phyloP scores from a whole-genome alignment of 179 eudicot genomes.

The Spergularia azorica region DNA sequence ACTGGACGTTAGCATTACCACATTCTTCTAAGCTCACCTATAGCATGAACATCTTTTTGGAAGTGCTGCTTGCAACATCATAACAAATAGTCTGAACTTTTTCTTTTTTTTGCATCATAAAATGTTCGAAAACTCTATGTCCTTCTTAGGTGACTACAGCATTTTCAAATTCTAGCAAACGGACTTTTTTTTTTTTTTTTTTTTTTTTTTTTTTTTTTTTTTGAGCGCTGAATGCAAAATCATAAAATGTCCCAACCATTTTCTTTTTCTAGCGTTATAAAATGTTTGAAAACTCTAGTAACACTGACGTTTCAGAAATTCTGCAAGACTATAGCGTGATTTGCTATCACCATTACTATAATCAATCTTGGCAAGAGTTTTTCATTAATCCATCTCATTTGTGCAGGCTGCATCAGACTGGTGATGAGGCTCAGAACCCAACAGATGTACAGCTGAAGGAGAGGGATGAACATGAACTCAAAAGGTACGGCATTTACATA shows the following conservation, averaged over 20 bases:
- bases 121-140: no score
- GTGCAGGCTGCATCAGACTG: conserved; percentile 41
- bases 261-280: no score
- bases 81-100: background rate
- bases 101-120: no score
- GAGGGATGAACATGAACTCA: conserved; percentile 57
- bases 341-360: background rate
- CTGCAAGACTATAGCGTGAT: no score
- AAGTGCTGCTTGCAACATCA: conserved; percentile 2
- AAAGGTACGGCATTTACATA: conserved; percentile 45
- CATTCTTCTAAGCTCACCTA: background rate
- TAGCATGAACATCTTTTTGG: background rate
- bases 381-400: background rate
- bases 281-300: no score
- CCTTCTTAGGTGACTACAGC: no score
- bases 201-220: no score
- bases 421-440: conserved; percentile 36
- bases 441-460: conserved; percentile 53
- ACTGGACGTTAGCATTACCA: background rate
- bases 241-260: no score
- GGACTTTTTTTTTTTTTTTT: no score
- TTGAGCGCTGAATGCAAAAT: no score
- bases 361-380: background rate
- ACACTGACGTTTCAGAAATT: no score
- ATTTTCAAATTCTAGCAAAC: no score